phyloP scores from a whole-genome alignment of 495 filamentous ascomycete genomes.

The Hyaloscypha hepaticicola region DNA sequence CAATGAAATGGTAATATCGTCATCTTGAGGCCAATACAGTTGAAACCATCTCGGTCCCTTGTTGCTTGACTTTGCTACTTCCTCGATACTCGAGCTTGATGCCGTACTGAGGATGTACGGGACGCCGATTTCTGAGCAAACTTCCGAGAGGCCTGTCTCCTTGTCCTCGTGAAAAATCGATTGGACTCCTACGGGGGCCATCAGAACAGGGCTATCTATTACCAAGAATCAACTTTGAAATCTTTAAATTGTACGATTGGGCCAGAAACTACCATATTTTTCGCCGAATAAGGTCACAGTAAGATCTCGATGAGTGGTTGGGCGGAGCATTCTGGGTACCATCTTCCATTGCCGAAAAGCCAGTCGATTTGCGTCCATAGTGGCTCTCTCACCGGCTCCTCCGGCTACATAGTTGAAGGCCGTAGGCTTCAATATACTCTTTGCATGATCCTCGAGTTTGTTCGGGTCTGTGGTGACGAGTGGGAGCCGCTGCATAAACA shows the following conservation, averaged over 20 bases:
- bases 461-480: constrained; percentile 61
- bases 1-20: constrained; percentile 58
- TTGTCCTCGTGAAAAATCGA: constrained; percentile 54
- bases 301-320: constrained; percentile 46
- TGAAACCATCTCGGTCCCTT: constrained; percentile 54
- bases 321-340: constrained; percentile 38
- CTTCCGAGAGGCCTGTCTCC: constrained; percentile 52
- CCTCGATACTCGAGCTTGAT: constrained; percentile 40
- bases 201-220: constrained; percentile 44
- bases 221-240: not conserved
- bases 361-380: constrained; percentile 63
- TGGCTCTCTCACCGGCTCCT: constrained; percentile 64
- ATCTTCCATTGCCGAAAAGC: constrained; percentile 67
- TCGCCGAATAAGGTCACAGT: constrained; percentile 57
- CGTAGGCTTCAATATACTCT: constrained; percentile 44
- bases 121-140: constrained; percentile 51
- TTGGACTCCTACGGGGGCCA: constrained; percentile 62
- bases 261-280: constrained; percentile 34
- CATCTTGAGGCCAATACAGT: constrained; percentile 61
- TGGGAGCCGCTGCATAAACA: constrained; percentile 47
- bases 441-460: constrained; percentile 56
- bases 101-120: constrained; percentile 56
- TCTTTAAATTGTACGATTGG: not conserved
- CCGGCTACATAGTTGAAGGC: constrained; percentile 62
- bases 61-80: constrained; percentile 36